Evolutionary conservation across 768 basidiomycete species (phyloP), one percentile per base, ranked within the genome.

Genomic region (Auriscalpium microsporum): DNA sequence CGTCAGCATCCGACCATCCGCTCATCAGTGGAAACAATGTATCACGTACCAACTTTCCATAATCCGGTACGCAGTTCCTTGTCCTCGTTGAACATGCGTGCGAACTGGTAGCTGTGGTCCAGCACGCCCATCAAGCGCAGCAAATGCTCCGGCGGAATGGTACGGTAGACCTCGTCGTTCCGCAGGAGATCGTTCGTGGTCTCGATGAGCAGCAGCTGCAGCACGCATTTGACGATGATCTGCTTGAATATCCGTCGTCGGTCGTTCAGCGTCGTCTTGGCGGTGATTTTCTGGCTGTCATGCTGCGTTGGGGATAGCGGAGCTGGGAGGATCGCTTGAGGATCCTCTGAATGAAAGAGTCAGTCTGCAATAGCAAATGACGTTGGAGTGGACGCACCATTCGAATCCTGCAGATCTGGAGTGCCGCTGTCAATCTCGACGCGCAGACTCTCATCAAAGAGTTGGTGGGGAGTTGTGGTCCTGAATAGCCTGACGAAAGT

Each of bases 181-280:
- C 93, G 89, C 35, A 99, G 78, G 21, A 99, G 76, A 62, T 98
- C 96, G 65, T 93, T 94, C 3, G 94, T 95, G 8, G 91, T 98
- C 73, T 99, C 96, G 60, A 99, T 98, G 38, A 99, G 79, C 53
- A 98, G 77, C 19, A 99, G 73, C 64, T 99, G 96, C 34, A 99
- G 80, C 19, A 99, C 96, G 69, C 96, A 99, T 87, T 98, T 98
- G 61, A 97, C 94, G 58, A 99, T 98, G 71, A 99, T 98, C 69
- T 98, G 96, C 67, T 93, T 90, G 83, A 99, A 99, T 54, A 90
- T 82, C 45, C 85, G 81, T 46, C 90, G 83, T 53, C 94, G 85
- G 61, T 88, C 87, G 51, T 72, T 75, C 45, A 83, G 70, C 7
- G 84, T 80, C n/a, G 80, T 72, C 58, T 78, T 77, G 10, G 72